phyloP scores from a whole-genome alignment of 805 yeast genomes.

The Ogataea philodendri region DNA sequence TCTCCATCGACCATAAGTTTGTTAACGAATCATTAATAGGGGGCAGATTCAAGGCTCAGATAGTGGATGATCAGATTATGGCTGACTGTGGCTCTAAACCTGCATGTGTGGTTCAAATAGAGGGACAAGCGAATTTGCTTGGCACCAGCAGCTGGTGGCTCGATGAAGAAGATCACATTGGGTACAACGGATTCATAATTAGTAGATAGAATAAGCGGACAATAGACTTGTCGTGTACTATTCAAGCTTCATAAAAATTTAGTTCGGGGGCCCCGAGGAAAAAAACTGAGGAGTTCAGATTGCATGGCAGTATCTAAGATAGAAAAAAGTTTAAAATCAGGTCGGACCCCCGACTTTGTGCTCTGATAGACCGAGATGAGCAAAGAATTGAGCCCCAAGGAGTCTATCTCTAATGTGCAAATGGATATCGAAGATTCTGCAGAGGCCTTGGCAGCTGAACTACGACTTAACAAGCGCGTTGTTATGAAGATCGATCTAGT shows the following conservation, averaged over 20 bases:
- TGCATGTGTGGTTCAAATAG: constrained; percentile 27
- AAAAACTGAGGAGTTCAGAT: too few species aligned
- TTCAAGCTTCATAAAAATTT: too few species aligned
- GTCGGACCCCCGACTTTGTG: too few species aligned
- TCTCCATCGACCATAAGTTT: constrained; percentile 8
- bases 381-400: too few species aligned
- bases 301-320: too few species aligned
- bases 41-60: constrained; percentile 21
- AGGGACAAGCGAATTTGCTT: constrained; percentile 26
- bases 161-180: constrained; percentile 24
- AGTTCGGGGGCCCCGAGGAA: too few species aligned
- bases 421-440: constrained; percentile 1
- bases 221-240: too few species aligned
- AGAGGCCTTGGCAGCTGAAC: constrained; percentile 15
- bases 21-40: constrained; percentile 31
- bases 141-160: constrained; percentile 27
- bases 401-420: too few species aligned
- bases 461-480: constrained; percentile 22
- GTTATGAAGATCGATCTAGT: constrained; percentile 25
- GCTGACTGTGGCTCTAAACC: constrained; percentile 21
- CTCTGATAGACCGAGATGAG: too few species aligned
- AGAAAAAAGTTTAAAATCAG: neutral
- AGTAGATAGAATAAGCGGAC: constrained; percentile 13
- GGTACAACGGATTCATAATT: constrained; percentile 22
- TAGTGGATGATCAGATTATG: constrained; percentile 17